A percentile compares a stretch with the other conserved stretches of the same genome.
Conservation (phyloP, 2,329 filamentous ascomycete species). For the Penicillium psychrosexuale region DNA sequence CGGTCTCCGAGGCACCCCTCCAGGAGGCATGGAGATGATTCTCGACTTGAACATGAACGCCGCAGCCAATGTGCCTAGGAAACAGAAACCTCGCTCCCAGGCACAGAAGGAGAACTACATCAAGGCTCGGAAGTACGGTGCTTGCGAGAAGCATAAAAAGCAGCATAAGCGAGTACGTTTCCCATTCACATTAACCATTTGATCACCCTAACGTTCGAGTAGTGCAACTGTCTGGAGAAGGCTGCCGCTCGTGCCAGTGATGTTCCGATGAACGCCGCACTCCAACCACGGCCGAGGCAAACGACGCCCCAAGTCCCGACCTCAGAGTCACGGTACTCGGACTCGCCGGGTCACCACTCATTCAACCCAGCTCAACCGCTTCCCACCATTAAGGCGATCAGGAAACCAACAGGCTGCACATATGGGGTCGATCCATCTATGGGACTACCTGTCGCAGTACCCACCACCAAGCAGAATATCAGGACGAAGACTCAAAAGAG, state of each 20-base stretch:
- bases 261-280: constrained; percentile 12
- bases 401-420: constrained; percentile 1
- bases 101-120: constrained; percentile 45
- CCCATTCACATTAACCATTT: background rate
- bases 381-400: constrained; percentile 3
- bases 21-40: constrained; percentile 37
- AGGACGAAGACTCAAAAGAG: background rate
- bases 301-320: background rate
- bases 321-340: constrained; percentile 7
- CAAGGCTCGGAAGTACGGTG: constrained; percentile 43
- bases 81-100: constrained; percentile 42
- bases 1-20: constrained; percentile 15
- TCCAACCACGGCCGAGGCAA: constrained; percentile 10
- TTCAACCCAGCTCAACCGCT: constrained; percentile 3
- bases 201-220: constrained; percentile 15
- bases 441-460: constrained; percentile 2
- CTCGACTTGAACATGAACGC: constrained; percentile 46
- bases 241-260: constrained; percentile 22
- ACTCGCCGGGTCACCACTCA: constrained; percentile 12
- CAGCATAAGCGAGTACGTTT: constrained; percentile 43
- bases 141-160: constrained; percentile 45
- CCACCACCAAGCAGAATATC: background rate
- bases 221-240: constrained; percentile 44
- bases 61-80: constrained; percentile 41
- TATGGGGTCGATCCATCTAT: constrained; percentile 10